Evolutionary conservation across 352 stramenopile species (phyloP).

Genomic region (Peronospora belbahrii): DNA sequence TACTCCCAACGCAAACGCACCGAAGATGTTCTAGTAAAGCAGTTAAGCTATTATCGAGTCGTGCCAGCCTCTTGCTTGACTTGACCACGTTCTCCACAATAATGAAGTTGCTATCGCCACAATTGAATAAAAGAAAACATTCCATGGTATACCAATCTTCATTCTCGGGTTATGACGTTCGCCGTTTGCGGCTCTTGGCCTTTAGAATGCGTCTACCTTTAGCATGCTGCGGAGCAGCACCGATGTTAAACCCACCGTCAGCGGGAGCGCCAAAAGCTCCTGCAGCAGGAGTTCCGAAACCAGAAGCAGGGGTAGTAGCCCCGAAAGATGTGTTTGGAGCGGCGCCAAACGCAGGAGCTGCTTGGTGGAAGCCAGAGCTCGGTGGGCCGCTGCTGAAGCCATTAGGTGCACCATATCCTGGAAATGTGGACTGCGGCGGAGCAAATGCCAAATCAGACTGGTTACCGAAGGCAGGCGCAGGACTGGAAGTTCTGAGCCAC

Average conservation of each 20-base stretch:
- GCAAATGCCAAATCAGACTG: conserved; percentile 20
- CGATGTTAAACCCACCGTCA: conserved; percentile 64
- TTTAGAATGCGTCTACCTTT: conserved; percentile 65
- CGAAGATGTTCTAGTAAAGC: not conserved
- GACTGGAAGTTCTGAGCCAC: conserved; percentile 25
- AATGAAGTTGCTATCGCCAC: conserved; percentile 4
- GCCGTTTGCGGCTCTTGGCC: conserved; percentile 23
- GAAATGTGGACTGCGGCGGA: conserved; percentile 24
- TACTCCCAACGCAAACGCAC: not conserved
- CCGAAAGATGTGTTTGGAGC: conserved; percentile 18
- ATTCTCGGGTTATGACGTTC: conserved; percentile 34
- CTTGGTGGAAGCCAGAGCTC: conserved; percentile 22
- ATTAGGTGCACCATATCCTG: conserved; percentile 22
- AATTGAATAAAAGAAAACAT: conserved; percentile 15
- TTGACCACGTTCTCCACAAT: not conserved
- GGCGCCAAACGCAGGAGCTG: conserved; percentile 15
- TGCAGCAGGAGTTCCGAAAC: conserved; percentile 30
- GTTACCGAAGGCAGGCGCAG: conserved; percentile 27
- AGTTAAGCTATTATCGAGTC: not conserved
- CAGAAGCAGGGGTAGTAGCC: conserved; percentile 10
- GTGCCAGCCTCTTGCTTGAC: not conserved
- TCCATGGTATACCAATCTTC: conserved; percentile 28
- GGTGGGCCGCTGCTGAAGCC: conserved; percentile 30
- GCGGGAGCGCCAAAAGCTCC: conserved; percentile 26
- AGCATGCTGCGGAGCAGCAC: conserved; percentile 35